phyloP scores from a whole-genome alignment of 164 flowering plant genomes.

The Pachysandra terminalis region DNA sequence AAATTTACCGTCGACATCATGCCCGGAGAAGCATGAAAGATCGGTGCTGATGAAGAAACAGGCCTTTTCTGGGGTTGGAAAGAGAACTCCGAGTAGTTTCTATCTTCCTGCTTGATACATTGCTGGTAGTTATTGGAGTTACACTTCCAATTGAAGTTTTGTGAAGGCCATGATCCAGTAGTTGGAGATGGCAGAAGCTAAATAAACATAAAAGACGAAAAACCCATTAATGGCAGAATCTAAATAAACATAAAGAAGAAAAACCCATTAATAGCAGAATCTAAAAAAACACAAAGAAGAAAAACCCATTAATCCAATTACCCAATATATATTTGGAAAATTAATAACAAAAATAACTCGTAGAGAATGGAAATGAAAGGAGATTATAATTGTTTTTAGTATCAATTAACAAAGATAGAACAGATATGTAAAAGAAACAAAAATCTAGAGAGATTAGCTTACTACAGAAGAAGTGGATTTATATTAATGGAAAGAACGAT shows the following conservation, averaged over 20 bases:
- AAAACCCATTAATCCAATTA: neutral
- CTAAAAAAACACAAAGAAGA: no score
- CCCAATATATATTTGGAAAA: no score
- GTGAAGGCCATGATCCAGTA: conserved; percentile 45
- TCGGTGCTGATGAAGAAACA: conserved; percentile 23
- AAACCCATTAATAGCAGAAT: no score
- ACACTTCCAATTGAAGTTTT: conserved; percentile 38
- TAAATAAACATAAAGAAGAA: no score
- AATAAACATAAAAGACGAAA: conserved; percentile 8
- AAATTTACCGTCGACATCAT: conserved; percentile 34
- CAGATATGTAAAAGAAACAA: no score
- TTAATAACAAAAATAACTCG: no score
- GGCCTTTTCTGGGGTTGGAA: conserved; percentile 53
- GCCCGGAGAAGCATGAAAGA: conserved; percentile 37
- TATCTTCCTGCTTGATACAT: conserved; percentile 35
- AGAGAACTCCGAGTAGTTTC: conserved; percentile 43
- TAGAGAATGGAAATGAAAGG: no score
- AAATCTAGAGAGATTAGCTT: no score
- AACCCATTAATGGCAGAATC: neutral
- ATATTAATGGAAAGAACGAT: no score
- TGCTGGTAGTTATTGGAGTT: conserved; percentile 24
- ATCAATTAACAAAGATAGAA: no score
- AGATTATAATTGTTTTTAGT: no score
- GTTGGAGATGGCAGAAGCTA: conserved; percentile 76
- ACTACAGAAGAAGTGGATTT: no score